Percentiles rank a stretch among this genome's conserved stretches.
Evolutionary conservation across 805 yeast species (phyloP).

Genomic region (Candida ipomoeae): DNA sequence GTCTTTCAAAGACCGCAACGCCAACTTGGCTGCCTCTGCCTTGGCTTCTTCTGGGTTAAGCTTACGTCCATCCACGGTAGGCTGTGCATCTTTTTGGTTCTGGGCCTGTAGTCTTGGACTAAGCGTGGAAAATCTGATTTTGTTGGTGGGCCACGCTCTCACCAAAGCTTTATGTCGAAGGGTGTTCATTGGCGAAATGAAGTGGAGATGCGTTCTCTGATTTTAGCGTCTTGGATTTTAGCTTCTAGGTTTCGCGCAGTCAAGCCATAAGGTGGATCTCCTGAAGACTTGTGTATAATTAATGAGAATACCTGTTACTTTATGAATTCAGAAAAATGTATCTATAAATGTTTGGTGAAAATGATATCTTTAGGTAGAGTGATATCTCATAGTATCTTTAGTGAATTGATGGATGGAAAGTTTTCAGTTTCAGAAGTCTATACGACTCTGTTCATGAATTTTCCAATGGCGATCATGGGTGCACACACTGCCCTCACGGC

Average conservation of each 20-base stretch:
- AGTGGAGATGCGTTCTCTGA: not conserved
- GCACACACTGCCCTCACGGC: conserved; percentile 44
- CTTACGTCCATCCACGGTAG: conserved; percentile 10
- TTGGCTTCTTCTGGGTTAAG: conserved; percentile 18
- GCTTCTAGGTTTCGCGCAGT: not conserved
- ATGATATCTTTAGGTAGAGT: too few species aligned
- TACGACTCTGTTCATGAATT: conserved; percentile 40
- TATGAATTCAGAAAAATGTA: not conserved
- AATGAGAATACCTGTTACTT: not conserved
- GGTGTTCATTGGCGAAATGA: not conserved
- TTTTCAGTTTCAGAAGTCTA: conserved; percentile 8
- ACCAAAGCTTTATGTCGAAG: not conserved
- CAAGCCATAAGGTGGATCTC: not conserved
- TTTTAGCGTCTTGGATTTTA: too few species aligned
- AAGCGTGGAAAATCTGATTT: not conserved
- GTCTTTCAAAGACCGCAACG: conserved; percentile 38
- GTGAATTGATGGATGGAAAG: too few species aligned
- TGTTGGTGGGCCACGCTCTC: not conserved
- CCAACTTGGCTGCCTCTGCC: conserved; percentile 36
- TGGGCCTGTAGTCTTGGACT: not conserved
- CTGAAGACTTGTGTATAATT: not conserved
- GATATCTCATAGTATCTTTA: too few species aligned
- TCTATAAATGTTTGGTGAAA: too few species aligned
- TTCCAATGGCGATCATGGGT: conserved; percentile 44
- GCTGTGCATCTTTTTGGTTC: not conserved